phyloP scores from a whole-genome alignment of 306 rosid species.

The Sicyos edulis region DNA sequence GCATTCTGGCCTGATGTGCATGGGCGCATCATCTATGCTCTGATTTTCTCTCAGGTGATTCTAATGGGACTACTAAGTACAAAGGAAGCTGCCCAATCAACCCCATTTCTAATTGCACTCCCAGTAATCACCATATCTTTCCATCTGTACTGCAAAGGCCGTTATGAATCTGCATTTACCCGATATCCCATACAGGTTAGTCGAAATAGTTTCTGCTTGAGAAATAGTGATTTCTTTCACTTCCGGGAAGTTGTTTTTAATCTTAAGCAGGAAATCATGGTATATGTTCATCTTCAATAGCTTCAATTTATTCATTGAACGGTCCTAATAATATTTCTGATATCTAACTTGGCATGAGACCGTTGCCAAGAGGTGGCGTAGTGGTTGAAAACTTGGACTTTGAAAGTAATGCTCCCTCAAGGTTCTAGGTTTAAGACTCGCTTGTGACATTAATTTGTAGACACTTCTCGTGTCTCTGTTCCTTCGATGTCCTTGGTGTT shows the following conservation, averaged over 20 bases:
- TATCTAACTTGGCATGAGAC: background rate
- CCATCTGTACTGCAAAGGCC: slow-evolving; percentile 71
- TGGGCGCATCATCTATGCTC: slow-evolving; percentile 51
- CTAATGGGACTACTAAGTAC: slow-evolving; percentile 71
- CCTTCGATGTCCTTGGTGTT: too few species aligned
- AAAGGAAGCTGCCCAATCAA: slow-evolving; percentile 55
- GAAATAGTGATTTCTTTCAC: background rate
- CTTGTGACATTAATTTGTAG: too few species aligned
- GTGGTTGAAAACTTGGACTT: too few species aligned
- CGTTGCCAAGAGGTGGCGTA: too few species aligned
- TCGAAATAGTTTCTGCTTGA: background rate
- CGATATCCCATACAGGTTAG: slow-evolving; percentile 62
- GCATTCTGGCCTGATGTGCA: slow-evolving; percentile 99
- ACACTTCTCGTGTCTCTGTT: too few species aligned
- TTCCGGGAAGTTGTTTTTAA: background rate
- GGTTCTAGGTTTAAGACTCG: too few species aligned
- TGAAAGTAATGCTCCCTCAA: too few species aligned
- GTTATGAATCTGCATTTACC: slow-evolving; percentile 74
- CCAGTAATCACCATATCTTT: slow-evolving; percentile 74
- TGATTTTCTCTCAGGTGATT: slow-evolving; percentile 69
- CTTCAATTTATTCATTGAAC: background rate
- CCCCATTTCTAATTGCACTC: slow-evolving; percentile 77
- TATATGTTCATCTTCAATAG: too few species aligned
- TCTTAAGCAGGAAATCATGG: too few species aligned
- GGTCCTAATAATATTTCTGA: background rate